Percentiles rank a stretch among this genome's conserved stretches.
These are phyloP conservation scores for Heimioporus punctisporus DNA, from an alignment of 1,284 basidiomycete species.

Conservation along the genomic window DNA sequence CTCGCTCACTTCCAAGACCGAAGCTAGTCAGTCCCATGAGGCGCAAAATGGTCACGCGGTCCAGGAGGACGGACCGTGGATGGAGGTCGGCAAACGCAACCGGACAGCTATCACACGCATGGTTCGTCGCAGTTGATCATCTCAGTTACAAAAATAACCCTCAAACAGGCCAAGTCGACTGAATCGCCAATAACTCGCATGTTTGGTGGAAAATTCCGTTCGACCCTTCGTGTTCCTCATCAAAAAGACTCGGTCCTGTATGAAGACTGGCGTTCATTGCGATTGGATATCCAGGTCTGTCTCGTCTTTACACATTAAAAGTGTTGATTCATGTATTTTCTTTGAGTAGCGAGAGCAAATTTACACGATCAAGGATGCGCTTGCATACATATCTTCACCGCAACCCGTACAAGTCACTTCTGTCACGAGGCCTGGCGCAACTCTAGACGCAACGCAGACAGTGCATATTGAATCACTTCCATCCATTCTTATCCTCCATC, in stretches of 20 bases:
- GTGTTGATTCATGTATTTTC: neutral
- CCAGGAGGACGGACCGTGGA: constrained; percentile 71
- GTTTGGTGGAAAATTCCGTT: constrained; percentile 95
- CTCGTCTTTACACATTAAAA: neutral
- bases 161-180: constrained; percentile 66
- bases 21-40: constrained; percentile 7
- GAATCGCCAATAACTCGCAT: constrained; percentile 92
- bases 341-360: constrained; percentile 67
- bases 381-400: constrained; percentile 79
- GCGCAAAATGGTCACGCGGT: constrained; percentile 10
- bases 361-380: constrained; percentile 82
- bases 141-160: neutral
- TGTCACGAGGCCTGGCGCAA: constrained; percentile 55
- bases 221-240: constrained; percentile 79
- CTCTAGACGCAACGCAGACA: constrained; percentile 87
- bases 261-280: constrained; percentile 92
- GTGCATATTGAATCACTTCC: constrained; percentile 89
- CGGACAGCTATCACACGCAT: constrained; percentile 82
- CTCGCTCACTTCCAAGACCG: constrained; percentile 40
- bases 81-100: constrained; percentile 94
- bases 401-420: constrained; percentile 79
- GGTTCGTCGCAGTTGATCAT: constrained; percentile 43
- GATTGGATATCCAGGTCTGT: constrained; percentile 86
- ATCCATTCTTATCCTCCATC: constrained; percentile 86
- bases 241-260: constrained; percentile 89